Base-by-base conservation (phyloP, 345 rosid species). In the Pugionium dolabratum region DNA sequence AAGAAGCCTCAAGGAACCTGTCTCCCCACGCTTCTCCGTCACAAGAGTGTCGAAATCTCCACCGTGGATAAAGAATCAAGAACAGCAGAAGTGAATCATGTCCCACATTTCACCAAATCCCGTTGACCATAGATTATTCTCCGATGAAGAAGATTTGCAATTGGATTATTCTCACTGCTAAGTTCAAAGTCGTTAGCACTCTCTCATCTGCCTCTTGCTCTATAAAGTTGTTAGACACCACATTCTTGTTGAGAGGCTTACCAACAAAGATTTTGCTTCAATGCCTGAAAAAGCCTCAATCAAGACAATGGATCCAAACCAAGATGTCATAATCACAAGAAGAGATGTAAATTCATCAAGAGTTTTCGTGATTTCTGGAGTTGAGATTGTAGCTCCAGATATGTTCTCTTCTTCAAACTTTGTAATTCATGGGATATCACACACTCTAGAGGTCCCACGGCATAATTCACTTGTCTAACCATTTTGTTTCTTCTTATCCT, bases 341-440 rank as follows among this genome's bases (percentile, higher is more conserved):
- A 75, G 59, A 60, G 18, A 18, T 9, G 54, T 29, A 4, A 59
- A 73, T 53, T 64, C 80, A 3, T 65, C 74, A 9, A 31, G 28
- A 54, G 69, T 44, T 50, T 58, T 88, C 27, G 44, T 69, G 59
- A 69, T 91, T 5, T 77, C 76, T n/a, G 84, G 85, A 66, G 83
- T 62, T 54, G 72, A 79, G 73, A 79, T 88, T 49, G 69, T 75
- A 25, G 72, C 67, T 34, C 91, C 90, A 1, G 88, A 88, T 29
- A 79, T 85, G 44, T 78, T 79, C 67, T 67, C 59, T 36, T 89
- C 87, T 34, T 18, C 67, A 2, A 77, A 41, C 46, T 82, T 83
- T 65, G 73, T 83, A 31, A 72, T 88, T 66, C 96, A 91, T 66
- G 90, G 78, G 43, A 82, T 86, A 63, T 69, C 94, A 27, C 75